Conservation (phyloP, 345 rosid genomes). For the Mangifera indica region DNA sequence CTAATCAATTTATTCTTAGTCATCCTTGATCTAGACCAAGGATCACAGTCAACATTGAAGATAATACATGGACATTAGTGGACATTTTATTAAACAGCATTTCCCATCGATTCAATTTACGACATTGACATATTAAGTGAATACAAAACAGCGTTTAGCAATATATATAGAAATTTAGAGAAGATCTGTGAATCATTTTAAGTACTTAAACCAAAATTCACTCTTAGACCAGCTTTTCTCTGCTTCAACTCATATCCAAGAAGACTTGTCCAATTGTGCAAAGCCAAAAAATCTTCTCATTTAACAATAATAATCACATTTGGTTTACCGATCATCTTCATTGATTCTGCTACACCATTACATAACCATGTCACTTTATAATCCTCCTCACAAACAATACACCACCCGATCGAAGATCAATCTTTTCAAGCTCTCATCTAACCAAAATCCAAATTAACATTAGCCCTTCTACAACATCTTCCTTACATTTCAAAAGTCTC, state of each 20-base stretch:
- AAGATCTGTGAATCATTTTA: no score
- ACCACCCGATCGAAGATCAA: not conserved
- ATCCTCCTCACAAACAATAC: not conserved
- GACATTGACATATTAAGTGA: no score
- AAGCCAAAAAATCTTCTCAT: not conserved
- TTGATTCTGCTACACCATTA: not conserved
- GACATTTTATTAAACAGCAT: no score
- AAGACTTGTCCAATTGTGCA: not conserved
- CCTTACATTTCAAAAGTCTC: not conserved
- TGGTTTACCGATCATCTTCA: not conserved
- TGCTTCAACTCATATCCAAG: not conserved
- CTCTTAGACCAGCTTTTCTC: not conserved
- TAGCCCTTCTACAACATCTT: not conserved
- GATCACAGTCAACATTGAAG: no score
- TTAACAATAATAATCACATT: not conserved
- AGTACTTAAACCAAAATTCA: no score
- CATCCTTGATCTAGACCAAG: no score
- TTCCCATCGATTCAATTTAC: no score
- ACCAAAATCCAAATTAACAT: conserved; percentile 1
- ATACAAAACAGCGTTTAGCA: no score
- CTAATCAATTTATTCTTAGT: not conserved
- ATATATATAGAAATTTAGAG: no score
- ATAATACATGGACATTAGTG: no score
- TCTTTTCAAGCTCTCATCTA: not conserved
- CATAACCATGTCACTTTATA: not conserved